phyloP scores from a whole-genome alignment of 148 eudicot genomes.

The Fagopyrum esculentum region DNA sequence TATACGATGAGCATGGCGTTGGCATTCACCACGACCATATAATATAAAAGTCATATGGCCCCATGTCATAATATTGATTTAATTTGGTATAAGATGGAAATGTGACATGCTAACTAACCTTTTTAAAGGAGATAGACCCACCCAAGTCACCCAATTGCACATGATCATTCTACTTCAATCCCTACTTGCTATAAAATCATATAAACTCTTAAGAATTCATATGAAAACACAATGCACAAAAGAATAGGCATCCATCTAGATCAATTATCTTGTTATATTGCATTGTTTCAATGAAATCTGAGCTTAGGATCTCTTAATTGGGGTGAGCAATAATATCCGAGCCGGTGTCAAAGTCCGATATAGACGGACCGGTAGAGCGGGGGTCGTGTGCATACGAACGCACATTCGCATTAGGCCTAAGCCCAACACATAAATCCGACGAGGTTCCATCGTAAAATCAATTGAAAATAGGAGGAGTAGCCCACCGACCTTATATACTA shows the following conservation, averaged over 20 bases:
- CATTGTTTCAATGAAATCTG: too few relatives aligned
- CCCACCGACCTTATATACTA: too few relatives aligned
- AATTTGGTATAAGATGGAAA: background rate
- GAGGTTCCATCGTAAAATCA: too few relatives aligned
- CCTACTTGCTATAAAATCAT: background rate
- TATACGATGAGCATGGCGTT: background rate
- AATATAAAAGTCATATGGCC: background rate
- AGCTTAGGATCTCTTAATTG: too few relatives aligned
- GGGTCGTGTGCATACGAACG: too few relatives aligned
- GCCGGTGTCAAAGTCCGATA: too few relatives aligned
- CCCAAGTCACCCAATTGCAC: background rate
- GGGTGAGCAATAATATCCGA: too few relatives aligned
- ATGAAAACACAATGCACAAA: background rate
- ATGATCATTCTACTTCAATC: background rate
- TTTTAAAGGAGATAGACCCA: background rate
- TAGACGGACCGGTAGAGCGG: too few relatives aligned
- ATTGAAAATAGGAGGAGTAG: too few relatives aligned
- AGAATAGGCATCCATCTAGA: background rate
- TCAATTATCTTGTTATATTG: background rate
- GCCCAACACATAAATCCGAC: too few relatives aligned
- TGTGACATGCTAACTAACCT: slow-evolving; percentile 5
- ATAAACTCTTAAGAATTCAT: background rate
- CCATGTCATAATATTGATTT: background rate
- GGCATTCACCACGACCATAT: background rate
- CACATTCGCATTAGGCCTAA: too few relatives aligned